Percentiles rank a stretch among this genome's conserved stretches.
Conservation (phyloP, 441 rosid genomes). For the Corymbia citriodora region DNA sequence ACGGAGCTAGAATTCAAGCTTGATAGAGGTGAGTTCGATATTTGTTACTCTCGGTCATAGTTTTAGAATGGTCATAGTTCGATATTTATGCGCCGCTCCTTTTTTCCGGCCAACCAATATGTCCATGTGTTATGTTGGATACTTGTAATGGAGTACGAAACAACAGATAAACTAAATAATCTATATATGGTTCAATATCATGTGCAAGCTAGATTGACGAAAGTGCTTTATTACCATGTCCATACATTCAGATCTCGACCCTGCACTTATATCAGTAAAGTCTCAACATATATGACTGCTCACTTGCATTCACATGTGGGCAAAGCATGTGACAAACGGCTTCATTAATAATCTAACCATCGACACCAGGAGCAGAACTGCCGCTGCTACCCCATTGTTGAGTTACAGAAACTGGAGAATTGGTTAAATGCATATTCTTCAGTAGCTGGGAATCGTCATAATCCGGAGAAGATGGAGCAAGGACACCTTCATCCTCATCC, state of each 20-base stretch:
- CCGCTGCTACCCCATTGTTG: conserved; percentile 72
- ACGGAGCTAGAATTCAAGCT: not conserved
- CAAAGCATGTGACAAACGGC: not conserved
- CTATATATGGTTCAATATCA: not conserved
- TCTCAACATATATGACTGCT: not conserved
- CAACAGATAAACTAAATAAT: too few relatives aligned
- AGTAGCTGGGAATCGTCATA: conserved; percentile 26
- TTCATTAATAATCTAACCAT: not conserved
- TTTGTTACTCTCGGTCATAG: not conserved
- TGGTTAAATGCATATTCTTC: conserved; percentile 23
- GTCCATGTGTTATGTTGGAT: not conserved
- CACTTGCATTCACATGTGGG: not conserved
- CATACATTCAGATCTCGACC: not conserved
- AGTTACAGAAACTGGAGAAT: conserved; percentile 59
- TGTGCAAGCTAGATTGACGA: not conserved
- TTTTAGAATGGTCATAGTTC: not conserved
- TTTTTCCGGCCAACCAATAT: too few relatives aligned
- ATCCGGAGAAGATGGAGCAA: conserved; percentile 24
- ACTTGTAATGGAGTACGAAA: not conserved
- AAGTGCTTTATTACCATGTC: not conserved
- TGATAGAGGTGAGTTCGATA: not conserved
- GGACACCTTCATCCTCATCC: not conserved
- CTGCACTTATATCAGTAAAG: not conserved
- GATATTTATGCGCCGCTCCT: fast-evolving
- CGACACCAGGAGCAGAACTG: conserved; percentile 72